These are phyloP conservation scores for Myxozyma neglecta DNA, from an alignment of 805 yeast genomes.

Conservation along the genomic window DNA sequence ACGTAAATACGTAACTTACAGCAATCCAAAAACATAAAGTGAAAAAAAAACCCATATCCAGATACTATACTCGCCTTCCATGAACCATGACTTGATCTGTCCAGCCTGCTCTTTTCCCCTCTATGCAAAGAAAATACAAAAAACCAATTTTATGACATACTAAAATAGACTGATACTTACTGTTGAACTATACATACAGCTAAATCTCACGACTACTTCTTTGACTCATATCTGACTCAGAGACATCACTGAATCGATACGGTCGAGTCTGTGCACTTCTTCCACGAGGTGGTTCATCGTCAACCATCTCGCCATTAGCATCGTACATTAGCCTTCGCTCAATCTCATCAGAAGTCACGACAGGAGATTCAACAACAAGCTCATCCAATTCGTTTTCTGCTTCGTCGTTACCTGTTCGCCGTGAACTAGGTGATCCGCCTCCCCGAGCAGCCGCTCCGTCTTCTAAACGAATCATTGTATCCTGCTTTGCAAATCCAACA, in stretches of 20 bases:
- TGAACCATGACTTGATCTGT: too few relatives aligned
- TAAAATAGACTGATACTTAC: background rate
- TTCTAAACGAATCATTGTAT: conserved; percentile 27
- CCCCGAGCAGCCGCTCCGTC: conserved; percentile 19
- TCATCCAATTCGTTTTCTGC: conserved; percentile 27
- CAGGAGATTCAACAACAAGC: conserved; percentile 29
- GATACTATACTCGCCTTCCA: too few relatives aligned
- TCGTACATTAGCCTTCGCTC: conserved; percentile 23
- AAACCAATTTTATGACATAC: background rate
- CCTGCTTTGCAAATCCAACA: conserved; percentile 29
- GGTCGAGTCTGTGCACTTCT: background rate
- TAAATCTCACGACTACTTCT: background rate
- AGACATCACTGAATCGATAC: background rate
- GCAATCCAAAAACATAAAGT: too few relatives aligned
- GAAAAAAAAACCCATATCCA: too few relatives aligned
- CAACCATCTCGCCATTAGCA: background rate
- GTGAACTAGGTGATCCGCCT: background rate
- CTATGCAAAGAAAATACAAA: background rate
- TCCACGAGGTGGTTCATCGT: background rate
- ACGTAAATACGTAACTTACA: too few relatives aligned
- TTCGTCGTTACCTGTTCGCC: background rate
- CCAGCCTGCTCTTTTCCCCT: too few relatives aligned
- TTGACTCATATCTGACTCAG: conserved; percentile 4
- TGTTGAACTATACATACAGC: background rate
- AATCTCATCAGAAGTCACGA: conserved; percentile 28